A percentile compares a stretch with the other conserved stretches of the same genome.
These are phyloP conservation scores for Chrysanthemum makinoi DNA, from an alignment of 129 eudicot genomes.

Conservation along the genomic window DNA sequence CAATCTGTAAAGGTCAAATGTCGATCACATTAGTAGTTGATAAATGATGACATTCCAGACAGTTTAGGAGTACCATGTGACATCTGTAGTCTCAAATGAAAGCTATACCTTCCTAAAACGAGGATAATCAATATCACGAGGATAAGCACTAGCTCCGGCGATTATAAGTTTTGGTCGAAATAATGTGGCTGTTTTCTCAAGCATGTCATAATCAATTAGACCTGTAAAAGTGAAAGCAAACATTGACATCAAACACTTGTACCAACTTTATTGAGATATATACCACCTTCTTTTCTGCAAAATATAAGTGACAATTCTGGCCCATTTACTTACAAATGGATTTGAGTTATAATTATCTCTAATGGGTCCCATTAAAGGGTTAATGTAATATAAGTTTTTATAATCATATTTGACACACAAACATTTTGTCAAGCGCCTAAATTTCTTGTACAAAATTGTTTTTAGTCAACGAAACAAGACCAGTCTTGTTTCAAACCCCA, in stretches of 20 bases:
- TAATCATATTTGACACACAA: neutral
- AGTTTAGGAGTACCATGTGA: neutral
- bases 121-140: conserved; percentile 96
- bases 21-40: conserved; percentile 23
- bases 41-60: neutral
- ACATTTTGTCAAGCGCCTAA: no score
- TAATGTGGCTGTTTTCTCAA: conserved; percentile 85
- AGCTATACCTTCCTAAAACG: conserved; percentile 86
- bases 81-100: neutral
- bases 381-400: no score
- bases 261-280: neutral
- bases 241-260: neutral
- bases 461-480: no score
- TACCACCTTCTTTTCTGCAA: neutral
- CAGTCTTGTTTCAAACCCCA: no score
- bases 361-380: no score
- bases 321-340: neutral
- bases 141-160: conserved; percentile 99
- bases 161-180: conserved; percentile 94
- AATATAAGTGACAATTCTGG: neutral
- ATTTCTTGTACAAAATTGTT: no score
- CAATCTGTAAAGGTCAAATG: conserved; percentile 48
- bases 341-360: no score
- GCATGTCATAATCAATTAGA: conserved; percentile 93
- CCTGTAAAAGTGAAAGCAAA: conserved; percentile 38